A percentile compares a stretch with the other conserved stretches of the same genome.
phyloP scores from a whole-genome alignment of 768 basidiomycete genomes.

The Lactarius quietus region DNA sequence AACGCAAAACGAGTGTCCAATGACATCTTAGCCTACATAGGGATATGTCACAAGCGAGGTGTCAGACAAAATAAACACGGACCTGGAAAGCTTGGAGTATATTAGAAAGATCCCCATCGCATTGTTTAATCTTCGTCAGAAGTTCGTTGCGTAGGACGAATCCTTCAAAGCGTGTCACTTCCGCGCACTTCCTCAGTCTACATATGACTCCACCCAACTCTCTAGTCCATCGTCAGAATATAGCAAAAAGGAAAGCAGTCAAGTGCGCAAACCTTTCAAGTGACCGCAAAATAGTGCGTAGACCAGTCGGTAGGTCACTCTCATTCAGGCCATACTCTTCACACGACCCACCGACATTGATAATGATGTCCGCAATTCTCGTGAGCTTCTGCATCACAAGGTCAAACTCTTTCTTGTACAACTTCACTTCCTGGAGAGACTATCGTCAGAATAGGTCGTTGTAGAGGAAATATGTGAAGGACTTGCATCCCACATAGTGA shows the following conservation, averaged over 20 bases:
- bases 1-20: no score
- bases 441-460: not conserved
- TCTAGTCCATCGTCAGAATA: not conserved
- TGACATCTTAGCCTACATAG: no score
- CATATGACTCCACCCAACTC: not conserved
- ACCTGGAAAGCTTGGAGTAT: no score
- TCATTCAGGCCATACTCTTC: not conserved
- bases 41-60: no score
- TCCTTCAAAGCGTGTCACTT: not conserved
- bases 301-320: not conserved
- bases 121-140: no score
- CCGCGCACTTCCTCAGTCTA: not conserved
- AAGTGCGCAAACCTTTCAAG: not conserved
- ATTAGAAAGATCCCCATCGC: no score
- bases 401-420: not conserved
- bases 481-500: not conserved
- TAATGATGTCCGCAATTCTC: not conserved
- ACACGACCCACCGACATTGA: not conserved
- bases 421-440: not conserved
- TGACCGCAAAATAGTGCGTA: not conserved
- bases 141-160: not conserved
- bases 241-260: not conserved
- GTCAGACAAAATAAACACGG: not conserved
- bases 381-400: not conserved
- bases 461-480: not conserved